Evolutionary conservation across 108 stramenopile species (phyloP).

Genomic region (Hondaea fermentalgiana): DNA sequence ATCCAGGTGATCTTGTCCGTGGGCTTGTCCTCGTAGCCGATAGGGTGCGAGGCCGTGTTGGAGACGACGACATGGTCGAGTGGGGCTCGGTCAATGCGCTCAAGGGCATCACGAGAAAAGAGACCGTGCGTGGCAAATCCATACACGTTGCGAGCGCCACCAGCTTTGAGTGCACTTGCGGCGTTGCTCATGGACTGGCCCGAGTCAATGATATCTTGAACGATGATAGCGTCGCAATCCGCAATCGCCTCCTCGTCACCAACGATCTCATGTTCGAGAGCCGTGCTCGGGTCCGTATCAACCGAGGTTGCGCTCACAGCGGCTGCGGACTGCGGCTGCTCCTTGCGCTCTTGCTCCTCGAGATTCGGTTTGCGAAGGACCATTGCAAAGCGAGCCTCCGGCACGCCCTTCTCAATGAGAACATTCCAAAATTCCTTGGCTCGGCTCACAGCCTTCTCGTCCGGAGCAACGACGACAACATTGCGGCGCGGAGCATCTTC

Average conservation of each 20-base stretch:
- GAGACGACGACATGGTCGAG: constrained; percentile 28
- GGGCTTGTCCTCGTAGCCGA: neutral
- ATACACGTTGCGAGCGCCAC: constrained; percentile 21
- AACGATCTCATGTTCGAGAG: neutral
- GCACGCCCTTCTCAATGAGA: neutral
- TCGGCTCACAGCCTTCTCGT: neutral
- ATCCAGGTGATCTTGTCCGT: neutral
- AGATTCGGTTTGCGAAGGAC: neutral
- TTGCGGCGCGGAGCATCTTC: neutral
- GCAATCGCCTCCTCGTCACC: constrained; percentile 14
- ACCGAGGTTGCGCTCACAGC: neutral
- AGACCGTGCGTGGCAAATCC: constrained; percentile 33
- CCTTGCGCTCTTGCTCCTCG: neutral
- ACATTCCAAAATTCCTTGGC: constrained; percentile 5
- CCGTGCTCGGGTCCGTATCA: no score
- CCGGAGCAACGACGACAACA: neutral
- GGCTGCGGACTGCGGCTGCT: neutral
- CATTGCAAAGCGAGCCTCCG: constrained; percentile 6
- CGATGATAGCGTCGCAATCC: constrained; percentile 29
- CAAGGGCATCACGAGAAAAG: constrained; percentile 12
- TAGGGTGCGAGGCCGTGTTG: neutral
- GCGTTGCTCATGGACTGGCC: constrained; percentile 8
- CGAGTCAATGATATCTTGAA: constrained; percentile 33
- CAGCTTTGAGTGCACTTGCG: neutral
- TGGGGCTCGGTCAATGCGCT: neutral